Evolutionary conservation across 768 basidiomycete genomes (phyloP).

Genomic region (Mycena crocata): DNA sequence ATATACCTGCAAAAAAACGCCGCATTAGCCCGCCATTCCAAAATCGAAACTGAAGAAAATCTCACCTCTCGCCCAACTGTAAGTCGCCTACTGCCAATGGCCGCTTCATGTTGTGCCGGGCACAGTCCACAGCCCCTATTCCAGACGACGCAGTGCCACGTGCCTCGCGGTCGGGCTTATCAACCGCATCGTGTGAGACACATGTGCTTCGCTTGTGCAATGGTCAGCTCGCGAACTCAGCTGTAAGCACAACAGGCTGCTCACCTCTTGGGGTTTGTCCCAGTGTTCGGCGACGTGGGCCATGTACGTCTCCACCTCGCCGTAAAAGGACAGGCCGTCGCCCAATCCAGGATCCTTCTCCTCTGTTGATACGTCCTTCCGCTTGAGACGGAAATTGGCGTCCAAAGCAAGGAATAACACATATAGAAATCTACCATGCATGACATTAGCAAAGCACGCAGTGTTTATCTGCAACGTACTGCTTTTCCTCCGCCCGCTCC

Average conservation of each 20-base stretch:
- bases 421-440: slow-evolving; percentile 27
- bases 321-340: slow-evolving; percentile 28
- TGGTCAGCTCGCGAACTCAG: background rate
- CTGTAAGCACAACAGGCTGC: too few relatives aligned
- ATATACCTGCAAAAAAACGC: background rate
- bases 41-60: background rate
- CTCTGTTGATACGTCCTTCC: slow-evolving; percentile 26
- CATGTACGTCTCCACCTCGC: slow-evolving; percentile 18
- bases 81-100: background rate
- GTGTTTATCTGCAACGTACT: background rate
- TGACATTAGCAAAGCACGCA: background rate
- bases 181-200: background rate
- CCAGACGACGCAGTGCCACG: background rate
- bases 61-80: background rate
- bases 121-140: background rate
- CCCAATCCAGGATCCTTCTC: slow-evolving; percentile 31
- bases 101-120: background rate
- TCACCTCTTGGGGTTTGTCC: slow-evolving; percentile 9
- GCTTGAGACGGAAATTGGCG: slow-evolving; percentile 38
- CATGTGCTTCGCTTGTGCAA: background rate
- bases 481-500: slow-evolving; percentile 15
- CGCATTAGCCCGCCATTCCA: background rate
- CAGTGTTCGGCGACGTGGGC: slow-evolving; percentile 5
- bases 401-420: slow-evolving; percentile 34
- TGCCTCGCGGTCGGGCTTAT: background rate